These are phyloP conservation scores for Paxillus involutus DNA, from an alignment of 768 basidiomycete genomes.

Conservation along the genomic window DNA sequence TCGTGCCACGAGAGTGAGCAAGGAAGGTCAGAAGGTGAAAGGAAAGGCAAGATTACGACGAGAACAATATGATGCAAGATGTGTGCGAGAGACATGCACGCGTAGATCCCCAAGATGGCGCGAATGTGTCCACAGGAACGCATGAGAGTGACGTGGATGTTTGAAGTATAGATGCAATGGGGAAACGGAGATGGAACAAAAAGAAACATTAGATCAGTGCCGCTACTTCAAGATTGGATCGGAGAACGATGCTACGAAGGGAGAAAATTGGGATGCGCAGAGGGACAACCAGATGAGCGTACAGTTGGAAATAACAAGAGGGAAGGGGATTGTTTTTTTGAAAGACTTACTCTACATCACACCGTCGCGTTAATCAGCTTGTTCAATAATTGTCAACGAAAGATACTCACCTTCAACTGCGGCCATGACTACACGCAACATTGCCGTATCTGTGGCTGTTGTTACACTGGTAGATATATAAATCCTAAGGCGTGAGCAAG, in stretches of 20 bases:
- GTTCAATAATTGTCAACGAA: not conserved
- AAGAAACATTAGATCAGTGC: conserved; percentile 31
- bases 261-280: conserved; percentile 12
- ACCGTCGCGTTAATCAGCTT: conserved; percentile 6
- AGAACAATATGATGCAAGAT: conserved; percentile 15
- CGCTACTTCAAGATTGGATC: conserved; percentile 35
- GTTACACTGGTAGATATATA: conserved; percentile 57
- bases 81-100: conserved; percentile 5
- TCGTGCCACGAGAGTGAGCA: conserved; percentile 16
- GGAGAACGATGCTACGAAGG: conserved; percentile 35
- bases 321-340: conserved; percentile 21
- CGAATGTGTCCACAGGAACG: conserved; percentile 4
- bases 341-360: conserved; percentile 62
- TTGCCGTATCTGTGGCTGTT: conserved; percentile 86
- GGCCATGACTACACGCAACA: conserved; percentile 91
- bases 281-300: conserved; percentile 26
- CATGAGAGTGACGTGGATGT: conserved; percentile 2
- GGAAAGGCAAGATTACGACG: conserved; percentile 17
- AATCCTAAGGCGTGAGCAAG: conserved; percentile 7
- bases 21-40: conserved; percentile 9
- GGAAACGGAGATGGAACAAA: conserved; percentile 15
- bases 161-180: conserved; percentile 14
- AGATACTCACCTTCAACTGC: conserved; percentile 82
- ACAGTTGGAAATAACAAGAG: conserved; percentile 17
- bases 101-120: conserved; percentile 4